Evolutionary conservation across 306 rosid species (phyloP).

Genomic region (Medicago lupulina): DNA sequence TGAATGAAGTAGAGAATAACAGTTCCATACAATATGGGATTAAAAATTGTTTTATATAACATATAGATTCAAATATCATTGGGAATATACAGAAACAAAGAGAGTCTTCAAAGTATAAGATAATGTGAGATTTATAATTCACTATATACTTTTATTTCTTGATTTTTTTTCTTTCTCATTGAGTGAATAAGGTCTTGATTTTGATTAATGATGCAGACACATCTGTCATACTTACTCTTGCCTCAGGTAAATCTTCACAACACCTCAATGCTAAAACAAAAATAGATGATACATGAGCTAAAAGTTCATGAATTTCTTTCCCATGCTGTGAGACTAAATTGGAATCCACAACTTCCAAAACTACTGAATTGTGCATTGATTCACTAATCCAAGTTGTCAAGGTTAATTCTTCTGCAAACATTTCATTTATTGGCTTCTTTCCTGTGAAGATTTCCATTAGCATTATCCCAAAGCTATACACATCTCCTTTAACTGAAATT

Average conservation of each 20-base stretch:
- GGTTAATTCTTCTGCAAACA: slow-evolving; percentile 22
- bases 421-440: slow-evolving; percentile 42
- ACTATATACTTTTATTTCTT: neutral
- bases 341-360: slow-evolving; percentile 36
- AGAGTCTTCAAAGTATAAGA: neutral
- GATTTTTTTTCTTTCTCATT: neutral
- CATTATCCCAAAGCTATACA: slow-evolving; percentile 42
- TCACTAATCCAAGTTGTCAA: slow-evolving; percentile 32
- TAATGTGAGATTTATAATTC: neutral
- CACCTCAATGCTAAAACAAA: slow-evolving; percentile 31
- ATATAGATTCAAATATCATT: neutral
- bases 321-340: slow-evolving; percentile 30
- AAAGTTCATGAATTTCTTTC: slow-evolving; percentile 21
- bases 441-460: slow-evolving; percentile 39
- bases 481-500: slow-evolving; percentile 37
- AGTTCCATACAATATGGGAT: neutral
- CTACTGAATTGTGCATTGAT: slow-evolving; percentile 24
- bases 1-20: no score
- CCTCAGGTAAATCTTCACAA: slow-evolving; percentile 24
- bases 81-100: neutral
- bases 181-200: slow-evolving; percentile 24
- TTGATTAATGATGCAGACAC: slow-evolving; percentile 16
- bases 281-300: slow-evolving; percentile 22
- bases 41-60: neutral
- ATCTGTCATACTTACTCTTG: slow-evolving; percentile 24